These are phyloP conservation scores for Penicillium bialowiezense DNA, from an alignment of 495 filamentous ascomycete genomes.

Conservation along the genomic window DNA sequence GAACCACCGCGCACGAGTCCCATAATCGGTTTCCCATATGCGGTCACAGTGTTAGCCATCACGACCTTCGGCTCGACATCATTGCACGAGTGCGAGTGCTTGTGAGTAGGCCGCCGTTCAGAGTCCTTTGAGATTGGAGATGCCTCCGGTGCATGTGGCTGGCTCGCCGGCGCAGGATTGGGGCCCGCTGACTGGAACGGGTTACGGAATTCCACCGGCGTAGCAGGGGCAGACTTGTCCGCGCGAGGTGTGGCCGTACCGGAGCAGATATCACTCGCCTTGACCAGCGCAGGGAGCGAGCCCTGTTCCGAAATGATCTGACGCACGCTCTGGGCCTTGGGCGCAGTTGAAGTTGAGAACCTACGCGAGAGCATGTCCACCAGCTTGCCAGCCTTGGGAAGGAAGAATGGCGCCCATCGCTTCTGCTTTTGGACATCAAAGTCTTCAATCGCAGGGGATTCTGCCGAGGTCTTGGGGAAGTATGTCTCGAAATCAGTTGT, in stretches of 20 bases:
- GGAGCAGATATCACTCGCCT: slow-evolving; percentile 34
- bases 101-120: slow-evolving; percentile 12
- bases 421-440: slow-evolving; percentile 18
- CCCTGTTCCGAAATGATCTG: slow-evolving; percentile 25
- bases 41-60: slow-evolving; percentile 24
- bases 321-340: slow-evolving; percentile 24
- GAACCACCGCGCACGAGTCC: slow-evolving; percentile 25
- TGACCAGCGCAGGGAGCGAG: slow-evolving; percentile 36
- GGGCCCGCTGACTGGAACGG: slow-evolving; percentile 25
- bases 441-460: slow-evolving; percentile 14
- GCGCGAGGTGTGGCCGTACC: slow-evolving; percentile 7
- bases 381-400: slow-evolving; percentile 29
- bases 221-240: slow-evolving; percentile 5
- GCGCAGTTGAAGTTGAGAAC: slow-evolving; percentile 26
- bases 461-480: slow-evolving; percentile 11
- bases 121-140: background rate
- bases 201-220: slow-evolving; percentile 34
- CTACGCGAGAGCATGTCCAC: slow-evolving; percentile 35
- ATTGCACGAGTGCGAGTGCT: slow-evolving; percentile 21
- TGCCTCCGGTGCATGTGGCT: background rate
- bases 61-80: slow-evolving; percentile 26
- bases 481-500: slow-evolving; percentile 31
- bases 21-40: slow-evolving; percentile 15
- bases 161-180: background rate
- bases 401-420: slow-evolving; percentile 49